Percentiles rank a stretch among this genome's conserved stretches.
phyloP scores from a whole-genome alignment of 148 eudicot genomes.

The Oxyria digyna region DNA sequence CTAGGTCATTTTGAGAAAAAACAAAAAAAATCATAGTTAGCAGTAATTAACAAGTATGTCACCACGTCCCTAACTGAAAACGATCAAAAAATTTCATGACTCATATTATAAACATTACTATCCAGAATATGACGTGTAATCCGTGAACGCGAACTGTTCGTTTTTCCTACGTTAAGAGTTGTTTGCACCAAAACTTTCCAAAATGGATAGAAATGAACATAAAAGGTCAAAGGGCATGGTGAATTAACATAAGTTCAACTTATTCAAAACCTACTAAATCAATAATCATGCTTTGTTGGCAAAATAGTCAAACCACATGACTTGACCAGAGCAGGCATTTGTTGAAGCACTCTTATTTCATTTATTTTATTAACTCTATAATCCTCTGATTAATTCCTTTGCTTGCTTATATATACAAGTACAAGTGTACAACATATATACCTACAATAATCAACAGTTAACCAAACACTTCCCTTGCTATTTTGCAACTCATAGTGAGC shows the following conservation, averaged over 20 bases:
- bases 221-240: not conserved
- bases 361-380: not conserved
- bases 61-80: too few species aligned
- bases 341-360: not conserved
- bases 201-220: not conserved
- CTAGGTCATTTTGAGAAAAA: too few species aligned
- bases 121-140: too few species aligned
- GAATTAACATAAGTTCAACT: not conserved
- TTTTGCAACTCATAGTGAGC: not conserved
- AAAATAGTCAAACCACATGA: slow-evolving; percentile 1
- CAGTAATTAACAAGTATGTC: too few species aligned
- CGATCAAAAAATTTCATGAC: too few species aligned
- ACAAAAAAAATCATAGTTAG: too few species aligned
- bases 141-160: too few species aligned
- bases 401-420: not conserved
- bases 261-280: not conserved
- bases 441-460: too few species aligned
- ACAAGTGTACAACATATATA: too few species aligned
- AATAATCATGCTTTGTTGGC: not conserved
- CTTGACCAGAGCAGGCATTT: slow-evolving; percentile 1
- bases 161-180: too few species aligned
- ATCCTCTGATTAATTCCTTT: not conserved
- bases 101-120: too few species aligned
- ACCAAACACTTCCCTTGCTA: not conserved
- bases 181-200: too few species aligned